These are phyloP conservation scores for Globisporangium echinulatum DNA, from an alignment of 352 stramenopile species.

Conservation along the genomic window DNA sequence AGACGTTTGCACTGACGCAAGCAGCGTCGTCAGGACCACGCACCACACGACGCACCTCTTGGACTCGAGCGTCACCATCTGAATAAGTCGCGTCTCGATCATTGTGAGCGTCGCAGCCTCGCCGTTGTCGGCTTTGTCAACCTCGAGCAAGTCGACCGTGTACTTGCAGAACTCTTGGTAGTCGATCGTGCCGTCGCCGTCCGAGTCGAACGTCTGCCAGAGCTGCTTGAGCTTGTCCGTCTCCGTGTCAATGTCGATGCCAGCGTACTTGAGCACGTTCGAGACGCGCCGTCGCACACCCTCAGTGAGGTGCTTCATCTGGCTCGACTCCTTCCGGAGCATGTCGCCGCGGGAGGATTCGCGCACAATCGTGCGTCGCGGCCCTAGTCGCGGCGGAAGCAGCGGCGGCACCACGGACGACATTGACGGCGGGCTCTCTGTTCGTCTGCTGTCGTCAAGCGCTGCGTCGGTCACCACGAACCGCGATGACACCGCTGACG, in stretches of 20 bases:
- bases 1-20: too few species aligned
- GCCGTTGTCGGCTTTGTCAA: slow-evolving; percentile 24
- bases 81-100: slow-evolving; percentile 29
- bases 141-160: slow-evolving; percentile 28
- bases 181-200: slow-evolving; percentile 37
- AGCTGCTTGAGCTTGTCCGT: slow-evolving; percentile 25
- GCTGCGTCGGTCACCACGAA: not conserved
- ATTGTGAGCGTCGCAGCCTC: slow-evolving; percentile 13
- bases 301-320: slow-evolving; percentile 7
- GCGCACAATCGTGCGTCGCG: not conserved
- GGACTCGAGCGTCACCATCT: slow-evolving; percentile 27
- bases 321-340: slow-evolving; percentile 10
- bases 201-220: slow-evolving; percentile 34
- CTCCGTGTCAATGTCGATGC: slow-evolving; percentile 28
- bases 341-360: slow-evolving; percentile 7
- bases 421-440: not conserved
- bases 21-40: too few species aligned
- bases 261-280: slow-evolving; percentile 23
- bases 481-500: not conserved
- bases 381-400: not conserved
- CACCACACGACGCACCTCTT: slow-evolving; percentile 10
- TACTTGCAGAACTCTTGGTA: slow-evolving; percentile 42
- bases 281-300: slow-evolving; percentile 20
- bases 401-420: not conserved
- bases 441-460: not conserved